phyloP scores from a whole-genome alignment of 179 eudicot species.

The Silene vulgaris region DNA sequence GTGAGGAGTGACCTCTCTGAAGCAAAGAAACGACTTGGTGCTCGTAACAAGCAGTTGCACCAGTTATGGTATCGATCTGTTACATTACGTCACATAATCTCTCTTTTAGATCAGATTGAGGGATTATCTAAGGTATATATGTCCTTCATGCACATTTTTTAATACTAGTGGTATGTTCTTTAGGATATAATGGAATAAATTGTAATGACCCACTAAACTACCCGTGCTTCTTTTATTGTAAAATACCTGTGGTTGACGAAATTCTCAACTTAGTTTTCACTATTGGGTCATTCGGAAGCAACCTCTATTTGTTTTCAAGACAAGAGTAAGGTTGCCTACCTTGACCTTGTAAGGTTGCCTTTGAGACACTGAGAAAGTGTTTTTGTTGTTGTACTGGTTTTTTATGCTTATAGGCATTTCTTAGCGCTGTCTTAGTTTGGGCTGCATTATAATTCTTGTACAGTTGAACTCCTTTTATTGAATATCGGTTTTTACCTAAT shows the following conservation, averaged over 20 bases:
- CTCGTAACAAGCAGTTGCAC: constrained; percentile 93
- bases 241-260: background rate
- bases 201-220: background rate
- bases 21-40: constrained; percentile 80
- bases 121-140: constrained; percentile 72
- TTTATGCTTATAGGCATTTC: background rate
- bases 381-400: background rate
- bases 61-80: constrained; percentile 98
- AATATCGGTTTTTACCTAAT: constrained; percentile 2
- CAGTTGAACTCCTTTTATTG: background rate
- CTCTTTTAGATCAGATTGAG: constrained; percentile 94
- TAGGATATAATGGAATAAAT: background rate
- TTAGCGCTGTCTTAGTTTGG: background rate
- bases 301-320: background rate
- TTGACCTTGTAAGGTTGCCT: background rate
- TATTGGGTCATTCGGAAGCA: background rate
- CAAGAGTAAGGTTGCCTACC: background rate
- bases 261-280: background rate
- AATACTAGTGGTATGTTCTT: background rate
- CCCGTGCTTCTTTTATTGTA: background rate
- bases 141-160: background rate
- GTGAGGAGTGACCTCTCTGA: constrained; percentile 79
- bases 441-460: background rate
- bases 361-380: background rate
- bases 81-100: constrained; percentile 88